Evolutionary conservation across 2,329 filamentous ascomycete species (phyloP).

Genomic region (Pseudocercospora macadamiae): DNA sequence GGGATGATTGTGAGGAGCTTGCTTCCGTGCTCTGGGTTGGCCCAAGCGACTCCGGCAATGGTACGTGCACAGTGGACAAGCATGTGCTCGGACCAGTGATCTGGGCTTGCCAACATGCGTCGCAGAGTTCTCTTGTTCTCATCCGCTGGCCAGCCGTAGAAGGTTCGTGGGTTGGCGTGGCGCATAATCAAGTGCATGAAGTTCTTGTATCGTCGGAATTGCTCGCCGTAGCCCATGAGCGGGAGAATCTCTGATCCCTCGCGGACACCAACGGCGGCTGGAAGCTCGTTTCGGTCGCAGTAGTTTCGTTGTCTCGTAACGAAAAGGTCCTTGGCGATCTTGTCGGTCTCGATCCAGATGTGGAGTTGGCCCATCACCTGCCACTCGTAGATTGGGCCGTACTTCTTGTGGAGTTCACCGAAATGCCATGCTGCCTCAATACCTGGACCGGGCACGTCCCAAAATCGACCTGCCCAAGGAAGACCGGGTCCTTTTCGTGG

Average conservation of each 20-base stretch:
- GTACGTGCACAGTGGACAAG: constrained; percentile 40
- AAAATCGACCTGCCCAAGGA: constrained; percentile 38
- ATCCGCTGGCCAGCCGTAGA: constrained; percentile 37
- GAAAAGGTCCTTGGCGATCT: constrained; percentile 40
- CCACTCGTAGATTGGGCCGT: constrained; percentile 41
- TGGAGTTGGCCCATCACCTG: constrained; percentile 38
- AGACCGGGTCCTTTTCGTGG: constrained; percentile 32
- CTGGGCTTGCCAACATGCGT: constrained; percentile 36
- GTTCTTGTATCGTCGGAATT: constrained; percentile 38
- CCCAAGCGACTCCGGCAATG: constrained; percentile 39
- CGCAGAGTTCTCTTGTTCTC: constrained; percentile 41
- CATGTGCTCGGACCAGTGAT: constrained; percentile 39
- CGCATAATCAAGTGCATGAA: constrained; percentile 42
- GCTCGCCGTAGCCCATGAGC: constrained; percentile 38
- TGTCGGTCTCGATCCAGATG: constrained; percentile 42
- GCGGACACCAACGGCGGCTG: constrained; percentile 36
- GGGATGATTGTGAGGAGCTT: constrained; percentile 40
- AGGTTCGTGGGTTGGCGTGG: constrained; percentile 34
- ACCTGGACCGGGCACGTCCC: constrained; percentile 38
- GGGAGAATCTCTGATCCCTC: constrained; percentile 39
- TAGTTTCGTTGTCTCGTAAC: constrained; percentile 37
- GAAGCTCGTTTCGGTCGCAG: constrained; percentile 41
- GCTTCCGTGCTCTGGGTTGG: constrained; percentile 38
- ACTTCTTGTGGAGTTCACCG: constrained; percentile 39
- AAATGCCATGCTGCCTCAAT: constrained; percentile 41